Base-by-base conservation (phyloP, 768 basidiomycete genomes). In the Lactarius akahatsu region DNA sequence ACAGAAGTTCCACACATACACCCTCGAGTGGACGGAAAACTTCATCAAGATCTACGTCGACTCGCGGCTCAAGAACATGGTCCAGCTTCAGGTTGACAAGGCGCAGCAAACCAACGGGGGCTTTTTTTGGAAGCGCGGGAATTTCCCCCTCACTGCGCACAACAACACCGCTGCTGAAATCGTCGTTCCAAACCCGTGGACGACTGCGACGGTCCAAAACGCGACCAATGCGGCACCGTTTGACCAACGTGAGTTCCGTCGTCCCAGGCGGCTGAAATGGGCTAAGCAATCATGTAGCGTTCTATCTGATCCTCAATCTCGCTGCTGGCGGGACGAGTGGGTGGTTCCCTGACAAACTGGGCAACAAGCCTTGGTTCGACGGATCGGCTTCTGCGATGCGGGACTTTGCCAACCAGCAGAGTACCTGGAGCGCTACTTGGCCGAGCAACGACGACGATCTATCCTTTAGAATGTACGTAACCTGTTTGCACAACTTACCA, bases 291-390 rank as follows among this genome's bases (percentile, higher is more conserved):
- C 67, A 23, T 52, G 45, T 63, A 86, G 88, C 86, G 20, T 94
- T 96, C 76, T 95, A 91, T 77, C 77, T 95, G 30, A 86, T 92
- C 72, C 78, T 96, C 73, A 84, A 91, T 74, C 83, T 95, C 41
- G 92, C 87, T 2, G 91, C 85, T 11, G 94, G 94, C 11, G 87
- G 88, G 2, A 92, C 90, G 43, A 92, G 85, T 69, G 93, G 87
- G 36, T 85, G 81, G 81, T 85, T 84, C 80, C 80, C 80, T 3
- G 84, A 85, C 64, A 76, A 80, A 11, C 85, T 90, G 54, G 92
- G 92, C 20, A 79, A 78, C 70, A 81, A 81, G 75, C 75, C 76
- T 82, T 93, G 91, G 91, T 80, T 86, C 38, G 86, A 93, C 73
- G 77, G 77, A 20, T 83, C 83, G 63, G 69, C 16, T 75, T 77